Base-by-base conservation (phyloP, 768 basidiomycete genomes). In the Fomitopsis serialis region DNA sequence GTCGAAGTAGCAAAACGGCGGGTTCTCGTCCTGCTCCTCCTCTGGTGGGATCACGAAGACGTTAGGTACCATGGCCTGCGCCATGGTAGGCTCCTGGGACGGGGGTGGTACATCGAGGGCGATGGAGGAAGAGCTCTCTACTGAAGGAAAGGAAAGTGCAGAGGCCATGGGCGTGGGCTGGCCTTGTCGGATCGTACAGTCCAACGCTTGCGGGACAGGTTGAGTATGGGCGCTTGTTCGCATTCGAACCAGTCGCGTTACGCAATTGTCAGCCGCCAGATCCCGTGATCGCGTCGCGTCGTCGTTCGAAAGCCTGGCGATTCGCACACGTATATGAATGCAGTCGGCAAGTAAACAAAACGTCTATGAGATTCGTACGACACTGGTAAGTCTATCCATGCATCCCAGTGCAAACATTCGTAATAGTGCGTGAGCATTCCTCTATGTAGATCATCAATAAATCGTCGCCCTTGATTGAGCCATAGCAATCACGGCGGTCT, bases 1-100 rank as follows among this genome's bases (percentile, higher is more conserved):
- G 43, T 72, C 65, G 48, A 69, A 72, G 32, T 64, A 69, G 43
- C 63, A 66, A 53, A 60, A 71, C 2, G 71, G 71, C 15, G 67
- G 69, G 17, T 63, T 66, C 11, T 63, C 60, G 4, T 60, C 58
- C 36, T 68, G 68, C 50, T 72, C 70, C 42, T 72, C 71, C 53
- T 72, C 70, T 15, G 71, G 71, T 8, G 71, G 69, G 24, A 65
- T 65, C 15, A 72, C 68, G 55, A 69, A 62, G 17, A 72, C 71
- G 46, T 68, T 61, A 5, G 71, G 71, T 45, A 69, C 56, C 32
- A 56, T 42, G 10, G 24, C 54, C 22, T 61, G 55, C 34, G 58
- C 56, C 52, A 62, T 57, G 44, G 61, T 59, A 34, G 63, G 54
- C 23, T 61, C 52, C 10, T 68, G 65, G n/a, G 64, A 61, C 2